Base-by-base conservation (phyloP, 257 asterid species). In the Solanum commersonii region DNA sequence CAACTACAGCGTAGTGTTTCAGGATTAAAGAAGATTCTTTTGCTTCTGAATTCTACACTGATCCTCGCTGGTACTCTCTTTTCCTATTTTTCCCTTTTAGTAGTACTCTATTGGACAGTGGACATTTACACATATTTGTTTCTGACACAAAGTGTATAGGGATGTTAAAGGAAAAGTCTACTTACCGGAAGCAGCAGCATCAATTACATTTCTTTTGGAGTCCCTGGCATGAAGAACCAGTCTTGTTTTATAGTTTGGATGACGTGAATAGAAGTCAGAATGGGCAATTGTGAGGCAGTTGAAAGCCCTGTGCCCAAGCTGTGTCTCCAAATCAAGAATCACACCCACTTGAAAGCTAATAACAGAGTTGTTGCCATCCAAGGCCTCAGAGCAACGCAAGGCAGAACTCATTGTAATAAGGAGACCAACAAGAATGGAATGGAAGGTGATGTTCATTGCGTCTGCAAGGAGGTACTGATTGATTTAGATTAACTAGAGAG, bases 131-230 rank as follows among this genome's bases (percentile, higher is more conserved):
- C 8, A 34, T 6, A 33, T 33, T 73, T 73, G 46, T 73, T 34
- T 73, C 27, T 73, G 8, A 34, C 42, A 16, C n/a, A 52, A 16
- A 49, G 42, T 31, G 44, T 29, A 71, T 6, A 68, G 40, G 78
- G 22, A 71, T 72, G 46, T 73, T 34, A 34, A 34, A 73, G 81
- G 81, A 71, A 46, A 49, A 82, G 42, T 46, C 8, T 25, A 38
- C 18, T 65, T 89, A 91, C 92, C 89, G 38, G 85, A 73, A 31
- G 89, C 90, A 56, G 91, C 90, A 23, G 91, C 91, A 76, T 83
- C 89, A 42, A 88, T 71, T 11, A 89, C 88, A 56, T 59, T 72
- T 31, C 23, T 63, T 9, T 89, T 89, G 40, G 93, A 91, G 90
- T 89, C 91, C 25, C 88, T 76, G 11, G 46, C 7, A 72, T 89